Conservation (phyloP, 2,329 filamentous ascomycete genomes). For the Alternaria gaisen region DNA sequence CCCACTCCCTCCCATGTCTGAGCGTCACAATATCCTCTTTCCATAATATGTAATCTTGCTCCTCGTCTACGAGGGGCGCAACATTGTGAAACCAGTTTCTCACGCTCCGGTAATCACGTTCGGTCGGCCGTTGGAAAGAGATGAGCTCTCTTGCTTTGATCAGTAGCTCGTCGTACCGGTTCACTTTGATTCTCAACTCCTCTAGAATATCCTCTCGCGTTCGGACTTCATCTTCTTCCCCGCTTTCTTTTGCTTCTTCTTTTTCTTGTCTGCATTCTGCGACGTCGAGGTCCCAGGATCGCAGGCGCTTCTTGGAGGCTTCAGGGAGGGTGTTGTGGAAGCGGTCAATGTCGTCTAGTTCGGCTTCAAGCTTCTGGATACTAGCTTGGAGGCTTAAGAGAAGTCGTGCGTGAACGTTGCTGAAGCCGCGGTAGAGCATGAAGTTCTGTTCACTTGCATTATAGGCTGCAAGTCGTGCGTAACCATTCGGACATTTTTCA, state of each 20-base stretch:
- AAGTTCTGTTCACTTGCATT: slow-evolving; percentile 43
- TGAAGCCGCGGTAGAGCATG: slow-evolving; percentile 42
- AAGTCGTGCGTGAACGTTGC: slow-evolving; percentile 40
- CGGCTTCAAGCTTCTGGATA: background rate
- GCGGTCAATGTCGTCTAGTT: background rate
- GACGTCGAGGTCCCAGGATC: background rate
- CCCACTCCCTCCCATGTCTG: too few species aligned
- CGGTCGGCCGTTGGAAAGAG: too few species aligned
- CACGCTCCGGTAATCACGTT: too few species aligned
- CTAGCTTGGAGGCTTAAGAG: slow-evolving; percentile 31
- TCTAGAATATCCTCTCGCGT: background rate
- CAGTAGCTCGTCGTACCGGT: background rate
- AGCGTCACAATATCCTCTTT: too few species aligned
- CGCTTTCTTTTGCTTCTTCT: background rate
- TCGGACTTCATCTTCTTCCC: background rate
- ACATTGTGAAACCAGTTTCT: fast-evolving
- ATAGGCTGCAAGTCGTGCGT: slow-evolving; percentile 40
- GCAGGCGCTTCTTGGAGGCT: background rate
- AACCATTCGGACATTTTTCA: slow-evolving; percentile 35
- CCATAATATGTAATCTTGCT: too few species aligned
- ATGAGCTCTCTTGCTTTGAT: slow-evolving; percentile 23
- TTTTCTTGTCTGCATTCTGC: background rate
- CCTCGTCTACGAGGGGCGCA: too few species aligned
- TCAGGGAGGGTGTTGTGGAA: background rate
- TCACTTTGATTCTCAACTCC: background rate